Evolutionary conservation across 257 asterid genomes (phyloP), one percentile per base, ranked within the genome.

Genomic region (Nemophila menziesii): DNA sequence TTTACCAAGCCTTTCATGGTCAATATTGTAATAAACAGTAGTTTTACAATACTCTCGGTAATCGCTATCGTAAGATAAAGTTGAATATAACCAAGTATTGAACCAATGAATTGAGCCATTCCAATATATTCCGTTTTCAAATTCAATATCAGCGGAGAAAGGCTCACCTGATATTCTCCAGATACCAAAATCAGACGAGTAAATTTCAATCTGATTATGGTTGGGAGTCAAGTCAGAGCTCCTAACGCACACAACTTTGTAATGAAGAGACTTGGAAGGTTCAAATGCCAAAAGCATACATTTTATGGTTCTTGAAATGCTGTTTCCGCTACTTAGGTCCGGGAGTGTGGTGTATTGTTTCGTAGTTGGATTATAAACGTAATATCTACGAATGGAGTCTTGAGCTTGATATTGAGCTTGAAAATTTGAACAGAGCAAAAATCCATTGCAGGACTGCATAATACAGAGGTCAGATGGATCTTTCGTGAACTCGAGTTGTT

Each of bases 61-160:
- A n/a, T n/a, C n/a, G n/a, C n/a, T n/a, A n/a, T n/a, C n/a, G n/a
- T n/a, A n/a, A n/a, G n/a, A n/a, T n/a, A n/a, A n/a, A n/a, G n/a
- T n/a, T n/a, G n/a, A n/a, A n/a, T n/a, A n/a, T n/a, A n/a, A n/a
- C 23, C 14, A 15, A 26, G 20, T 24, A 1, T 51, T 37, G 16
- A 63, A 33, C 78, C 74, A 62, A 7, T 51, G 43, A n/a, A 70
- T 21, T 0, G 71, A 19, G 8, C 63, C 63, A 15, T 66, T 70
- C 55, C 78, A 70, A 20, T 53, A 70, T 6, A 62, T 54, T 5
- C 42, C 54, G 0, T 23, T 48, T 8, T 17, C 20, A 8, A 47
- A 66, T 26, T 48, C 20, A 11, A 51, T 49, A 3, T 63, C 16
- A 13, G 52, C 64, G 7, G 13, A n/a, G 40, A 60, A 58, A 13